Percentiles rank a stretch among this genome's conserved stretches.
Conservation (phyloP, 352 stramenopile species). For the Phytophthora kernoviae region DNA sequence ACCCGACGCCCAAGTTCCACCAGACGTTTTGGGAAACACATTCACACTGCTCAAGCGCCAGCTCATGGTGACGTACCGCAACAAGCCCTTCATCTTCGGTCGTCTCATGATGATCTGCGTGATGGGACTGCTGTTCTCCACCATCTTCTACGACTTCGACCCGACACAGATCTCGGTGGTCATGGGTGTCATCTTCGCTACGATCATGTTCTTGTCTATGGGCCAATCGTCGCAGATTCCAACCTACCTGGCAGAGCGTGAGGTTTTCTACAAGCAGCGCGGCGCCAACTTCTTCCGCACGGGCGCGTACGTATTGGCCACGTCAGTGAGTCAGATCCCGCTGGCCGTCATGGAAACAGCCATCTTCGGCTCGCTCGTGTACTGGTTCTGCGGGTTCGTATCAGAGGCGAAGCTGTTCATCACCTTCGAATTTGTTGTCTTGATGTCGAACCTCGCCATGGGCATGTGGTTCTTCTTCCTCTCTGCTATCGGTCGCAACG, state of each 20-base stretch:
- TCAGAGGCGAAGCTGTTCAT: slow-evolving; percentile 30
- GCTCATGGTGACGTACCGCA: slow-evolving; percentile 53
- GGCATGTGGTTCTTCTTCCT: slow-evolving; percentile 36
- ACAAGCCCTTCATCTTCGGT: slow-evolving; percentile 31
- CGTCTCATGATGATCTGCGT: slow-evolving; percentile 57
- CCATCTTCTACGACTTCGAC: slow-evolving; percentile 44
- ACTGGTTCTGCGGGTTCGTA: slow-evolving; percentile 81
- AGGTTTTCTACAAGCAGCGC: slow-evolving; percentile 54
- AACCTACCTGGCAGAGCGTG: background rate
- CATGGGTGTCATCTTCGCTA: slow-evolving; percentile 72
- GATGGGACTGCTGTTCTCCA: slow-evolving; percentile 47
- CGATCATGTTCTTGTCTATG: slow-evolving; percentile 75
- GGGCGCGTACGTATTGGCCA: slow-evolving; percentile 67
- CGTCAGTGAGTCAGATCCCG: slow-evolving; percentile 36
- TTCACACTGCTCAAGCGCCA: slow-evolving; percentile 46
- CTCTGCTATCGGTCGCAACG: slow-evolving; percentile 26
- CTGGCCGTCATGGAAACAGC: slow-evolving; percentile 59
- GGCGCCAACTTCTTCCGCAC: slow-evolving; percentile 78
- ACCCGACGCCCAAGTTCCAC: slow-evolving; percentile 25
- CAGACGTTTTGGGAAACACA: slow-evolving; percentile 35
- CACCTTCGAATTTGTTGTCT: slow-evolving; percentile 43
- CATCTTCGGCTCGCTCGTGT: slow-evolving; percentile 81
- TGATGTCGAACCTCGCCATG: slow-evolving; percentile 53
- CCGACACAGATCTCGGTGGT: slow-evolving; percentile 38
- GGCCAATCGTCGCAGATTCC: slow-evolving; percentile 64